Evolutionary conservation across 2,329 filamentous ascomycete species (phyloP).

Genomic region (Dactylellina cionopaga): DNA sequence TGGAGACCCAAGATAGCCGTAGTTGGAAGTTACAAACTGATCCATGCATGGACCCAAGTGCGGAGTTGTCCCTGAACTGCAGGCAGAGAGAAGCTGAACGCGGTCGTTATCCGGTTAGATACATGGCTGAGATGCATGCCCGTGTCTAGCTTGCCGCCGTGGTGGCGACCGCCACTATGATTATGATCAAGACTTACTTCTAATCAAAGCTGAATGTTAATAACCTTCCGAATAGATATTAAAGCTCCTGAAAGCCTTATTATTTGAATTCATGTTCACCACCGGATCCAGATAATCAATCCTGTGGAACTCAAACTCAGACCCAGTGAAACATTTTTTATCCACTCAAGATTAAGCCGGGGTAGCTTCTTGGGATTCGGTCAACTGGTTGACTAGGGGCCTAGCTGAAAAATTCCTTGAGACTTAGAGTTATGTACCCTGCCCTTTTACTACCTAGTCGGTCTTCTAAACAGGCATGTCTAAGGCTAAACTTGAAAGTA

Average conservation of each 20-base stretch:
- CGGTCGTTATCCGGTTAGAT: slow-evolving; percentile 30
- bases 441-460: background rate
- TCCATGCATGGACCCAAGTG: slow-evolving; percentile 8
- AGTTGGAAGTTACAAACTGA: slow-evolving; percentile 34
- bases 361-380: background rate
- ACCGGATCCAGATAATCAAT: slow-evolving; percentile 32
- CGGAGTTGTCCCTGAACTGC: slow-evolving; percentile 12
- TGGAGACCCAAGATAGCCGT: slow-evolving; percentile 26
- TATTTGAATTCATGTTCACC: background rate
- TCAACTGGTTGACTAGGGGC: slow-evolving; percentile 1
- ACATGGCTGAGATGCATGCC: slow-evolving; percentile 10
- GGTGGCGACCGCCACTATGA: slow-evolving; percentile 19
- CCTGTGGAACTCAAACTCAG: slow-evolving; percentile 17
- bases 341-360: slow-evolving; percentile 11
- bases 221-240: slow-evolving; percentile 20
- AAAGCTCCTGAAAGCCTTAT: slow-evolving; percentile 5
- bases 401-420: slow-evolving; percentile 23
- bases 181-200: slow-evolving; percentile 30
- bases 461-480: slow-evolving; percentile 37
- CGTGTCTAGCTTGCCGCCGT: slow-evolving; percentile 21
- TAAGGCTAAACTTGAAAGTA: slow-evolving; percentile 12
- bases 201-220: slow-evolving; percentile 3
- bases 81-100: slow-evolving; percentile 11
- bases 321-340: slow-evolving; percentile 13
- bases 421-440: background rate